phyloP scores from a whole-genome alignment of 768 basidiomycete genomes.

The Suillus occidentalis region DNA sequence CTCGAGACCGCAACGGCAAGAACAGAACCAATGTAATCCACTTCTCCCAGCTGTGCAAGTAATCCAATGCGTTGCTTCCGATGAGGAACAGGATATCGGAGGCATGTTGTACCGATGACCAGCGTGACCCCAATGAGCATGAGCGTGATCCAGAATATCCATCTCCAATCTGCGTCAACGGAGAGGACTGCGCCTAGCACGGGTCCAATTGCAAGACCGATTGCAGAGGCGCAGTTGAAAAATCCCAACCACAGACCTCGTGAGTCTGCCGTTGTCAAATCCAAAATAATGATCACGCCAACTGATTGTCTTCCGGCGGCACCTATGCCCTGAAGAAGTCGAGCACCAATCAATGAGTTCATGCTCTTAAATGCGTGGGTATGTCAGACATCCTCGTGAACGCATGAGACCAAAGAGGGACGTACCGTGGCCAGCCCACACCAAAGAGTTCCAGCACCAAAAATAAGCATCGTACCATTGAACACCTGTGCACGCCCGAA shows the following conservation, averaged over 20 bases:
- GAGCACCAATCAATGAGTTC: conserved; percentile 34
- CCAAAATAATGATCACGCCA: conserved; percentile 35
- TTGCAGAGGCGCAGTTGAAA: conserved; percentile 37
- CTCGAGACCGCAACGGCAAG: conserved; percentile 35
- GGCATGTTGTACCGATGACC: conserved; percentile 24
- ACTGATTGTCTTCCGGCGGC: conserved; percentile 38
- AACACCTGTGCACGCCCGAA: conserved; percentile 35
- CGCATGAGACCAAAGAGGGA: not conserved
- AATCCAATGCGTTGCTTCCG: conserved; percentile 31
- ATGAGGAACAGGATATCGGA: conserved; percentile 35
- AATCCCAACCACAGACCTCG: conserved; percentile 37
- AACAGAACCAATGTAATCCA: conserved; percentile 32
- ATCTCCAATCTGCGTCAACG: conserved; percentile 44
- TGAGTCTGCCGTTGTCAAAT: conserved; percentile 36
- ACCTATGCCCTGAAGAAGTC: conserved; percentile 37
- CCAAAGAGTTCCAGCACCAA: conserved; percentile 34
- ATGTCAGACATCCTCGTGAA: conserved; percentile 5
- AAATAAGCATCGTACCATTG: conserved; percentile 36
- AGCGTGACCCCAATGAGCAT: conserved; percentile 34
- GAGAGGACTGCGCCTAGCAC: conserved; percentile 47
- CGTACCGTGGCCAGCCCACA: conserved; percentile 33
- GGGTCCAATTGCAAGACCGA: conserved; percentile 48
- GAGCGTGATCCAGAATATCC: conserved; percentile 46
- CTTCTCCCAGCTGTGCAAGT: conserved; percentile 33
- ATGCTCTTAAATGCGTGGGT: conserved; percentile 27